Evolutionary conservation across 2,329 filamentous ascomycete genomes (phyloP).

Genomic region (Mariannaea elegans): DNA sequence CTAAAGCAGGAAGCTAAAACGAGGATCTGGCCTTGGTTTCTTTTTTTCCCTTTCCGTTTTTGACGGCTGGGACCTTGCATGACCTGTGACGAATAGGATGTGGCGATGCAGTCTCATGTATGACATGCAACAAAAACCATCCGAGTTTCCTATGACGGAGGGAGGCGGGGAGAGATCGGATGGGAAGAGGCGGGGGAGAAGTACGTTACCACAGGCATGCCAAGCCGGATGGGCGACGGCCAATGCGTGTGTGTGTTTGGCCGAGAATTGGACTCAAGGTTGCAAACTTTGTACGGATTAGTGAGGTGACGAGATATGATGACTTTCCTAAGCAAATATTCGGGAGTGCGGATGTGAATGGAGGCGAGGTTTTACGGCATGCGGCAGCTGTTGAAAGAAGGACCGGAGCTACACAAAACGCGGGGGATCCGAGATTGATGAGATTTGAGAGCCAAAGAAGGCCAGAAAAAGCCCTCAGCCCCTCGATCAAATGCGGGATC

Average conservation of each 20-base stretch:
- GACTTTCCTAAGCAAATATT: background rate
- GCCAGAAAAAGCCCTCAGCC: too few relatives aligned
- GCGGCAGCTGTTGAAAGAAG: background rate
- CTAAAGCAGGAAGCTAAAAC: conserved; percentile 16
- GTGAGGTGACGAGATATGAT: background rate
- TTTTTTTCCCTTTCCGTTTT: too few relatives aligned
- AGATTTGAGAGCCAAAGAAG: too few relatives aligned
- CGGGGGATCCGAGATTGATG: background rate
- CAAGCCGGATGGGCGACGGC: background rate
- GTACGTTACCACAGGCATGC: background rate
- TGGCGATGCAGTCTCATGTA: conserved; percentile 31
- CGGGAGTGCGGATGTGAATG: background rate
- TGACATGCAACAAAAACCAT: conserved; percentile 12
- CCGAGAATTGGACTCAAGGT: background rate
- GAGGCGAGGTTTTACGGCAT: background rate
- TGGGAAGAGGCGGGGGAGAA: background rate
- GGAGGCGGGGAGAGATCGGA: conserved; percentile 6
- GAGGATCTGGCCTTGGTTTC: conserved; percentile 3
- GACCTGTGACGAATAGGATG: conserved; percentile 26
- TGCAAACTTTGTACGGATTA: too few relatives aligned
- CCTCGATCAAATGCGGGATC: background rate
- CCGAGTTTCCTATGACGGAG: conserved; percentile 5
- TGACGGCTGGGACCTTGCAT: conserved; percentile 30
- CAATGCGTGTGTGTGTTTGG: background rate
- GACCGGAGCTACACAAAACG: background rate